A percentile compares a stretch with the other conserved stretches of the same genome.
Conservation (phyloP, 2,329 filamentous ascomycete species). For the Hypomyces rosellus region DNA sequence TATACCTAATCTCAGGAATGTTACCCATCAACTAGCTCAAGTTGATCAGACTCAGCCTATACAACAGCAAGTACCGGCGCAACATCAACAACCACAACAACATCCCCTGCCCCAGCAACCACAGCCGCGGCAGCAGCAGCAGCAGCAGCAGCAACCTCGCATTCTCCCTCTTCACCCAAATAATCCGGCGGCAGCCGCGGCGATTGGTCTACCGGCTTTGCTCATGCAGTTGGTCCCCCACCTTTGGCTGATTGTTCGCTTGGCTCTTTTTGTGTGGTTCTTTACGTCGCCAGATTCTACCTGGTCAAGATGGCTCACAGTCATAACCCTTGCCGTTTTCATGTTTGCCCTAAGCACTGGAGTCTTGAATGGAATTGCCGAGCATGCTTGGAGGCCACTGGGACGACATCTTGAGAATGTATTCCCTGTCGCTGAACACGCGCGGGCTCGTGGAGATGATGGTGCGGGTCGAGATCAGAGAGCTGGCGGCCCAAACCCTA, state of each 20-base stretch:
- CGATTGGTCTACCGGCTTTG: conserved; percentile 25
- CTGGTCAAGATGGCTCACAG: conserved; percentile 53
- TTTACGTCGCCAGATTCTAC: conserved; percentile 53
- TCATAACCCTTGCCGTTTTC: conserved; percentile 46
- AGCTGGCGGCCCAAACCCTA: conserved; percentile 26
- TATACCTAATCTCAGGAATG: background rate
- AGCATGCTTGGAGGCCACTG: conserved; percentile 50
- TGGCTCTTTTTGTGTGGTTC: conserved; percentile 58
- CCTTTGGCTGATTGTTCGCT: conserved; percentile 53
- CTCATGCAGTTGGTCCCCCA: conserved; percentile 47
- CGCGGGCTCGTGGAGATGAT: conserved; percentile 12
- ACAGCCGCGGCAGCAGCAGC: conserved; percentile 7
- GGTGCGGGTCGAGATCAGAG: conserved; percentile 20
- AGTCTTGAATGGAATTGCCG: conserved; percentile 47
- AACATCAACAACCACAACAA: conserved; percentile 22
- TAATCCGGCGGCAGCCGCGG: conserved; percentile 32
- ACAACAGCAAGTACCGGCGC: conserved; percentile 16
- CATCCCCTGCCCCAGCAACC: conserved; percentile 25
- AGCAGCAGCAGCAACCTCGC: conserved; percentile 10
- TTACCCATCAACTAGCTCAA: conserved; percentile 13
- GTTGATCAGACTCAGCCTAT: conserved; percentile 16
- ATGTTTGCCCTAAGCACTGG: conserved; percentile 57
- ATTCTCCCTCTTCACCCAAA: conserved; percentile 28
- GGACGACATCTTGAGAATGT: conserved; percentile 54
- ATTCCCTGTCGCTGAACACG: conserved; percentile 44